These are phyloP conservation scores for Leccinum insolens DNA, from an alignment of 1,284 basidiomycete genomes.

Conservation along the genomic window DNA sequence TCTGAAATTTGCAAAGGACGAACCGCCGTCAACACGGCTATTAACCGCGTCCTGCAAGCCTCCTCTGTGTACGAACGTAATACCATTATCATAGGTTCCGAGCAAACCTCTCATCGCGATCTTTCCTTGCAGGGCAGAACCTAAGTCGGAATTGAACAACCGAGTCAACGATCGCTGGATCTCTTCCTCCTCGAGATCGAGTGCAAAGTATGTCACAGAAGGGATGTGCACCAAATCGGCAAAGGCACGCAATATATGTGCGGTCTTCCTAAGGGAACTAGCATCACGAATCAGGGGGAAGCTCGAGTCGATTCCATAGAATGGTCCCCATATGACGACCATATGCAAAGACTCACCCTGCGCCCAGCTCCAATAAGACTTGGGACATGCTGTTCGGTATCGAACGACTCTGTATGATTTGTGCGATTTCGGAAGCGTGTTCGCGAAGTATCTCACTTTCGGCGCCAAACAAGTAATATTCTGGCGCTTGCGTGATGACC, in stretches of 20 bases:
- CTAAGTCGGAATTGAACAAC: conserved; percentile 67
- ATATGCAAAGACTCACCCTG: conserved; percentile 61
- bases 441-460: conserved; percentile 73
- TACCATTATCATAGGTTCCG: conserved; percentile 87
- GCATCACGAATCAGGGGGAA: conserved; percentile 19
- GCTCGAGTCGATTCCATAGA: not conserved
- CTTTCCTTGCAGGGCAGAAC: conserved; percentile 66
- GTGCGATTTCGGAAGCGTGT: conserved; percentile 68
- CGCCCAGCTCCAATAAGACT: conserved; percentile 83
- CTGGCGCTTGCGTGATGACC: conserved; percentile 79
- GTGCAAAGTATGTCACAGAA: conserved; percentile 87
- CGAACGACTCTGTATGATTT: conserved; percentile 62
- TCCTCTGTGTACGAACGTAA: conserved; percentile 65
- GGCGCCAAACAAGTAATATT: conserved; percentile 88
- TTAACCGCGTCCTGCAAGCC: conserved; percentile 42
- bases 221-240: conserved; percentile 53
- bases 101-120: conserved; percentile 82
- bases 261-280: conserved; percentile 90
- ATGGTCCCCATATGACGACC: not conserved
- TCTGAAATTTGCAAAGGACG: conserved; percentile 11
- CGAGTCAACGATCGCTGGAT: conserved; percentile 80
- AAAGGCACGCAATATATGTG: conserved; percentile 80
- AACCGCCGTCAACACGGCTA: not conserved
- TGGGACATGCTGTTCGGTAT: conserved; percentile 46
- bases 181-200: conserved; percentile 90